Conservation (phyloP, 192 early-diverging fungal species). For the Podila verticillata region DNA sequence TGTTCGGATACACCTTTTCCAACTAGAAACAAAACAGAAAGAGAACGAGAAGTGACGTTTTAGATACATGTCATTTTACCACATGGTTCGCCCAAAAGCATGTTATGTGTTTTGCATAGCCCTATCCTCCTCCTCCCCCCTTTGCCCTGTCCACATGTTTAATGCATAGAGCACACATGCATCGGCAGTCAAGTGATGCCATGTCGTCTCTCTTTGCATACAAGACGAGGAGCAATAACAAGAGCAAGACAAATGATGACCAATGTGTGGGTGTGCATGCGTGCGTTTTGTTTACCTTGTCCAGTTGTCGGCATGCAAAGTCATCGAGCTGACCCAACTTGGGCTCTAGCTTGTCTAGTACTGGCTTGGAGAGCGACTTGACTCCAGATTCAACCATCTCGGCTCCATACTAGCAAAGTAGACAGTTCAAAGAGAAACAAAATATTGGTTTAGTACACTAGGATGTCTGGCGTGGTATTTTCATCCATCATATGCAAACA, state of each 20-base stretch:
- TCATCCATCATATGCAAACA: no score
- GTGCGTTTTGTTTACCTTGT: neutral
- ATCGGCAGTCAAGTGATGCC: neutral
- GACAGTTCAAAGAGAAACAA: constrained; percentile 25
- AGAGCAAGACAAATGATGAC: neutral
- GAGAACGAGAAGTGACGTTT: neutral
- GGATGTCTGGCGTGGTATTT: no score
- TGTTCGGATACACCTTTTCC: constrained; percentile 44
- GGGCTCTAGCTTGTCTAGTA: constrained; percentile 71
- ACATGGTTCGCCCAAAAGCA: no score
- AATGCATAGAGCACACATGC: neutral
- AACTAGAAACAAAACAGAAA: constrained; percentile 5
- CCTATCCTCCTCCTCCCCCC: neutral
- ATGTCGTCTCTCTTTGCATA: neutral
- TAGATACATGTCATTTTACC: no score
- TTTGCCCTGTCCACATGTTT: neutral
- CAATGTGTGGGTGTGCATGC: neutral
- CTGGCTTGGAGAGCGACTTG: constrained; percentile 73
- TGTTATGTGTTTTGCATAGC: neutral
- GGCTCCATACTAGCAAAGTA: constrained; percentile 70
- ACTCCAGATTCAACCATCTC: constrained; percentile 83
- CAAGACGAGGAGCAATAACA: neutral
- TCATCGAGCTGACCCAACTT: constrained; percentile 2
- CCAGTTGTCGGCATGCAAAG: constrained; percentile 10
- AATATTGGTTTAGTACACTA: no score